A percentile compares a stretch with the other conserved stretches of the same genome.
phyloP scores from a whole-genome alignment of 768 basidiomycete species.

The Multifurca ochricompacta region DNA sequence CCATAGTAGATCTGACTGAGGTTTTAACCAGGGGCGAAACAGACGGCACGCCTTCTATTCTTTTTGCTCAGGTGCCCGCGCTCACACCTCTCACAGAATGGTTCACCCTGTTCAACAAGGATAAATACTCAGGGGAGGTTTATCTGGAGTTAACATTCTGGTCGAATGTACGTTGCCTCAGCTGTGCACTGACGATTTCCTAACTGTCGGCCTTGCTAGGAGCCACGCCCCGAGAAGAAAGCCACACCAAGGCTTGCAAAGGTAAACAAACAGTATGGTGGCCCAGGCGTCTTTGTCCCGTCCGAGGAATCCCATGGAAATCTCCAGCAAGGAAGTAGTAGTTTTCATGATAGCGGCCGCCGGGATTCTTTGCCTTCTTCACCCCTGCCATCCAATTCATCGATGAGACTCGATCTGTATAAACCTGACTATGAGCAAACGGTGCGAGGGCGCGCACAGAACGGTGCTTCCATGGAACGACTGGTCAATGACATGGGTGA shows the following conservation, averaged over 20 bases:
- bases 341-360: slow-evolving; percentile 31
- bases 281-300: slow-evolving; percentile 69
- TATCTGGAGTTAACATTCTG: slow-evolving; percentile 97
- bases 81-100: slow-evolving; percentile 57
- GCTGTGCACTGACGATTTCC: background rate
- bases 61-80: background rate
- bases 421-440: slow-evolving; percentile 64
- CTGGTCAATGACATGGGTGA: slow-evolving; percentile 61
- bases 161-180: slow-evolving; percentile 62
- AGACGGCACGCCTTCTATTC: slow-evolving; percentile 58
- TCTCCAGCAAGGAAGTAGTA: slow-evolving; percentile 28
- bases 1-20: slow-evolving; percentile 78
- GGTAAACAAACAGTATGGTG: slow-evolving; percentile 60
- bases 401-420: slow-evolving; percentile 60
- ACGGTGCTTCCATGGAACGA: slow-evolving; percentile 40
- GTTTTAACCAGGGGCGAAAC: slow-evolving; percentile 93
- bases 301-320: slow-evolving; percentile 19
- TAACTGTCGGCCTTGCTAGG: slow-evolving; percentile 36
- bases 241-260: slow-evolving; percentile 40
- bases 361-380: slow-evolving; percentile 55
- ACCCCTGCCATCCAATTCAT: slow-evolving; percentile 52
- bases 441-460: slow-evolving; percentile 24
- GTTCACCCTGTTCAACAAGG: slow-evolving; percentile 86
- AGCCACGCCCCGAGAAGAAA: slow-evolving; percentile 72
- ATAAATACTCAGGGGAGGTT: slow-evolving; percentile 91